Conservation (phyloP, 805 yeast genomes). For the Pichia occidentalis region DNA sequence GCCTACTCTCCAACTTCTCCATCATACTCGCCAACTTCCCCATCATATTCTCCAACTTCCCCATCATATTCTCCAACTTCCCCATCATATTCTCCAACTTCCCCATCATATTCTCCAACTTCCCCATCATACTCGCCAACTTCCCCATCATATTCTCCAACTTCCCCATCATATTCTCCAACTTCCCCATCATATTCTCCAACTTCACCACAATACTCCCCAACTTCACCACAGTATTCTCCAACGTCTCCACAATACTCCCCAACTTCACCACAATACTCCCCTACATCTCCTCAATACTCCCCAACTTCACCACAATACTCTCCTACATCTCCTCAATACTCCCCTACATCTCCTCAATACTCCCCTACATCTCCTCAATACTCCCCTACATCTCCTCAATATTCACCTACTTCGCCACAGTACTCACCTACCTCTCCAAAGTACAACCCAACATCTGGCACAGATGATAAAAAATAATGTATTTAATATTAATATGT, state of each 20-base stretch:
- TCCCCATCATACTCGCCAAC: slow-evolving; percentile 69
- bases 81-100: slow-evolving; percentile 69
- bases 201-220: slow-evolving; percentile 80
- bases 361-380: slow-evolving; percentile 73
- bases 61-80: slow-evolving; percentile 61
- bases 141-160: slow-evolving; percentile 73
- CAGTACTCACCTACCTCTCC: slow-evolving; percentile 63
- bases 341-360: slow-evolving; percentile 68
- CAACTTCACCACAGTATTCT: slow-evolving; percentile 64
- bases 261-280: slow-evolving; percentile 48
- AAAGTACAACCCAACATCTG: slow-evolving; percentile 64
- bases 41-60: slow-evolving; percentile 52
- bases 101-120: slow-evolving; percentile 75
- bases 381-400: slow-evolving; percentile 72
- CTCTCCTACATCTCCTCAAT: slow-evolving; percentile 62
- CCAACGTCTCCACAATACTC: slow-evolving; percentile 57
- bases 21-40: slow-evolving; percentile 68
- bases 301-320: slow-evolving; percentile 76
- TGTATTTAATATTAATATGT: not conserved
- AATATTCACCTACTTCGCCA: slow-evolving; percentile 67
- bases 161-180: slow-evolving; percentile 76
- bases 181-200: slow-evolving; percentile 69
- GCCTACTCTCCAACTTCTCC: slow-evolving; percentile 76
- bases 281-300: slow-evolving; percentile 59
- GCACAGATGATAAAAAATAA: slow-evolving; percentile 17